Evolutionary conservation across 495 filamentous ascomycete genomes (phyloP).

Genomic region (Penicillium cosmopolitanum): DNA sequence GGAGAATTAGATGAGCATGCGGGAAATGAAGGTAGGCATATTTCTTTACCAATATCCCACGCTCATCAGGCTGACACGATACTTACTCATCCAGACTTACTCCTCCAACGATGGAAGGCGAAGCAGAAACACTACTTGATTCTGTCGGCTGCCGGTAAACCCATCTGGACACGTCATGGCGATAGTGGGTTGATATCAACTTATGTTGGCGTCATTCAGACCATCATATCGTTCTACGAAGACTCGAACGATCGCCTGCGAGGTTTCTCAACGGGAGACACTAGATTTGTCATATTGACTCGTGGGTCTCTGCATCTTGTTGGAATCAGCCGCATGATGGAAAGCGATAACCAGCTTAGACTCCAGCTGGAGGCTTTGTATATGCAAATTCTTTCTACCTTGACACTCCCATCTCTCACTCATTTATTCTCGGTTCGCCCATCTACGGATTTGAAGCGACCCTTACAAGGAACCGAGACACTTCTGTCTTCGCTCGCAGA

Average conservation of each 20-base stretch:
- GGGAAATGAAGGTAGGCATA: conserved; percentile 65
- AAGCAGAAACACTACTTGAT: conserved; percentile 97
- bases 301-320: conserved; percentile 90
- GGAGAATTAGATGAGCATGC: conserved; percentile 63
- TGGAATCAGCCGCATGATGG: conserved; percentile 87
- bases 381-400: conserved; percentile 94
- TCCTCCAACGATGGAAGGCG: conserved; percentile 75
- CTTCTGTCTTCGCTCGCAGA: conserved; percentile 91
- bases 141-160: conserved; percentile 95
- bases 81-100: conserved; percentile 50
- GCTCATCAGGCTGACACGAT: conserved; percentile 12
- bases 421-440: conserved; percentile 88
- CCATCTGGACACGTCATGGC: conserved; percentile 93
- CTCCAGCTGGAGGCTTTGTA: conserved; percentile 92
- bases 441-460: conserved; percentile 87
- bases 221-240: conserved; percentile 96
- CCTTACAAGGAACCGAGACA: conserved; percentile 91
- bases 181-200: conserved; percentile 85
- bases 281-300: conserved; percentile 80
- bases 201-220: conserved; percentile 95
- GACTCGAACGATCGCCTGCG: conserved; percentile 72
- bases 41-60: not conserved
- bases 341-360: conserved; percentile 84
- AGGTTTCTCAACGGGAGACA: conserved; percentile 81
- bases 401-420: conserved; percentile 87